A percentile compares a stretch with the other conserved stretches of the same genome.
Evolutionary conservation across 495 filamentous ascomycete species (phyloP).

Genomic region (Podospora australis): DNA sequence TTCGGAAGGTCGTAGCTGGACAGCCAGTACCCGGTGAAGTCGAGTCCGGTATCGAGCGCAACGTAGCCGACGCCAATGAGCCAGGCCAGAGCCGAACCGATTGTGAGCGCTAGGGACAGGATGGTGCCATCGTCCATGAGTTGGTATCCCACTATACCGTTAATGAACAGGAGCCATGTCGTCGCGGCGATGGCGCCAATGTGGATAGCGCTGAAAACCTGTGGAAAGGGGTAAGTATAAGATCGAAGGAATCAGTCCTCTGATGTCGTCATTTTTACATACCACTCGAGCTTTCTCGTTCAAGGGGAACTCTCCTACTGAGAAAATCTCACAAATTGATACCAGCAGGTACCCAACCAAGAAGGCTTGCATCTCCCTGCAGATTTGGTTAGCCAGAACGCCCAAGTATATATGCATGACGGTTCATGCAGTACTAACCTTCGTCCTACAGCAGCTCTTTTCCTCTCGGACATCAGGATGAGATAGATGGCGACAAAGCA

Average conservation of each 20-base stretch:
- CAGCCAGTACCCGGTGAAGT: conserved; percentile 73
- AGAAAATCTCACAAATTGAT: conserved; percentile 93
- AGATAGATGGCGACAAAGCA: conserved; percentile 61
- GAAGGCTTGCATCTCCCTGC: conserved; percentile 94
- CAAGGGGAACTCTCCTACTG: conserved; percentile 81
- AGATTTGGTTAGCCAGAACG: conserved; percentile 20
- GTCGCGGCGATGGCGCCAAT: conserved; percentile 83
- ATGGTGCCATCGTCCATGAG: conserved; percentile 89
- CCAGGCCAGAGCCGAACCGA: conserved; percentile 59
- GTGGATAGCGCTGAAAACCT: conserved; percentile 93
- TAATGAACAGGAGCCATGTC: conserved; percentile 85
- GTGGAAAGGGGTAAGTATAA: conserved; percentile 12
- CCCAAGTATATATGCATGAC: not conserved
- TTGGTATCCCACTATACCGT: conserved; percentile 89
- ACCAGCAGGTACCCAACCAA: conserved; percentile 81
- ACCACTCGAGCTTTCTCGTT: conserved; percentile 58
- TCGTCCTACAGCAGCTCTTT: conserved; percentile 89
- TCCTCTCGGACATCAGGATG: conserved; percentile 76
- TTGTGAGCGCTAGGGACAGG: conserved; percentile 69
- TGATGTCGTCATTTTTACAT: no score
- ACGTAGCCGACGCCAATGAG: conserved; percentile 95
- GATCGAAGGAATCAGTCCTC: no score
- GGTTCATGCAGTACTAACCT: conserved; percentile 60
- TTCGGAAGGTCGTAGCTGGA: conserved; percentile 49
- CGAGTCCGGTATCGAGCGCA: conserved; percentile 84